Evolutionary conservation across 2,329 filamentous ascomycete species (phyloP).

Genomic region (Botrytis aclada): DNA sequence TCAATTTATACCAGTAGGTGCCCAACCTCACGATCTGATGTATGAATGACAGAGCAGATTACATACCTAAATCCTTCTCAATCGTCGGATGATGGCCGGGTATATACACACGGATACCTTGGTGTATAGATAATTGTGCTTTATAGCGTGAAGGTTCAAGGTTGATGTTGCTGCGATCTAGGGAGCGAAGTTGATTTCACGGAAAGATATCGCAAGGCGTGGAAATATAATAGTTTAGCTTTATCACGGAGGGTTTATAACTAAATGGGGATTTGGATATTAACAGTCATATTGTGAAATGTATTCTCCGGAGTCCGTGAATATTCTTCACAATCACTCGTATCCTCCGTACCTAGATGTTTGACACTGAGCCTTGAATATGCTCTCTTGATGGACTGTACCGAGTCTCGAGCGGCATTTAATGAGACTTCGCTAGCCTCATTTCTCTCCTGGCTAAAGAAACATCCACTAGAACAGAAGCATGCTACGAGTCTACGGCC

Average conservation of each 20-base stretch:
- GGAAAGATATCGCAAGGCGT: too few relatives aligned
- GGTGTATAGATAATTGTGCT: not conserved
- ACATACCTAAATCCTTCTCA: not conserved
- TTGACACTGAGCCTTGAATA: not conserved
- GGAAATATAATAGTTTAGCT: not conserved
- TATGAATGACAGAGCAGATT: not conserved
- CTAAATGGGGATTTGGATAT: not conserved
- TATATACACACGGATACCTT: too few relatives aligned
- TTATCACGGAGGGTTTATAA: not conserved
- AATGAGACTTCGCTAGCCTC: too few relatives aligned
- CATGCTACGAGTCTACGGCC: not conserved
- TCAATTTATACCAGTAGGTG: not conserved
- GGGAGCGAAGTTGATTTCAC: not conserved
- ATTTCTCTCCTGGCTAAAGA: not conserved
- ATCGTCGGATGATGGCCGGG: not conserved
- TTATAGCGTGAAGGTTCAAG: not conserved
- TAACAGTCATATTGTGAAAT: not conserved
- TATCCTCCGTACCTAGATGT: not conserved
- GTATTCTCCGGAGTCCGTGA: not conserved
- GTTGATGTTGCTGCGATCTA: not conserved
- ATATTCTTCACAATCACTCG: not conserved
- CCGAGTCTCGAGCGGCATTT: not conserved
- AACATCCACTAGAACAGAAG: not conserved
- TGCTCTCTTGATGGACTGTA: too few relatives aligned
- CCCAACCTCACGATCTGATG: not conserved